Evolutionary conservation across 441 rosid species (phyloP).

Genomic region (Pelargonium fulgidum): DNA sequence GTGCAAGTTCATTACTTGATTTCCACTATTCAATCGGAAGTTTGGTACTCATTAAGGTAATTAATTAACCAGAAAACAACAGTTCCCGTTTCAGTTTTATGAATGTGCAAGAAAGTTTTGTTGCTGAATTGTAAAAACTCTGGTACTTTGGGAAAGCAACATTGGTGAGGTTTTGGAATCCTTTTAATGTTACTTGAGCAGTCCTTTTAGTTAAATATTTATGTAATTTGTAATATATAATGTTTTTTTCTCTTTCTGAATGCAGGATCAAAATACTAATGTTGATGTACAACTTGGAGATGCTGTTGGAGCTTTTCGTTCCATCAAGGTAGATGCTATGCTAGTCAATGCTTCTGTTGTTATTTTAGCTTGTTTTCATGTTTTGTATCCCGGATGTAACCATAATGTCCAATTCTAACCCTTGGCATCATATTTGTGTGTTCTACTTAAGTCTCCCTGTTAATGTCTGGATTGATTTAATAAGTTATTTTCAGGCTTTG

Average conservation of each 20-base stretch:
- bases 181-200: background rate
- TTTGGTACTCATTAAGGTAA: constrained; percentile 73
- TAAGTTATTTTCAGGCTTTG: constrained; percentile 52
- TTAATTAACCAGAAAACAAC: background rate
- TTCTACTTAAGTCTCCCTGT: constrained; percentile 6
- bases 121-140: background rate
- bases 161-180: no score
- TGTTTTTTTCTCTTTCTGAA: constrained; percentile 13
- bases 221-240: constrained; percentile 9
- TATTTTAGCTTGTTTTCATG: background rate
- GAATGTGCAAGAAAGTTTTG: background rate
- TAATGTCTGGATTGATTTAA: constrained; percentile 21
- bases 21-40: constrained; percentile 65
- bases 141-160: no score
- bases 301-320: constrained; percentile 67
- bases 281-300: constrained; percentile 60
- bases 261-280: constrained; percentile 60
- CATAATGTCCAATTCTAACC: background rate
- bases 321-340: constrained; percentile 62
- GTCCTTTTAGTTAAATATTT: constrained; percentile 15
- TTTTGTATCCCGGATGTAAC: background rate
- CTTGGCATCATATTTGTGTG: background rate
- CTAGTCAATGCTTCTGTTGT: background rate
- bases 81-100: background rate
- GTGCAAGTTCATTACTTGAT: constrained; percentile 68